phyloP scores from a whole-genome alignment of 192 early-diverging fungal species.

The Dissophora globulifera region DNA sequence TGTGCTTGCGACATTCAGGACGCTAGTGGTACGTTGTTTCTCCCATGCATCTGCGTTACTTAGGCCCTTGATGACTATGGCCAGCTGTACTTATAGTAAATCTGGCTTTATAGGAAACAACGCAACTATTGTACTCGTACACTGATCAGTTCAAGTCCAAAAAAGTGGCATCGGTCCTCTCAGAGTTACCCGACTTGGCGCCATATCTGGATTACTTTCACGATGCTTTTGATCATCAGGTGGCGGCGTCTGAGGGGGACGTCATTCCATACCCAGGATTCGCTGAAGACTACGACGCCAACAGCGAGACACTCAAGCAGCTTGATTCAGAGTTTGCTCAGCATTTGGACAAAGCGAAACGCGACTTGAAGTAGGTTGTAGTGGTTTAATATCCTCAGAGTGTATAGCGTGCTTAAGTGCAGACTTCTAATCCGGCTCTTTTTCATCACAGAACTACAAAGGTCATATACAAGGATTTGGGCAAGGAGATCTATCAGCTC shows the following conservation, averaged over 20 bases:
- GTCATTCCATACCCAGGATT: slow-evolving; percentile 77
- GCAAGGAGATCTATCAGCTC: slow-evolving; percentile 97
- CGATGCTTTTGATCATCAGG: slow-evolving; percentile 76
- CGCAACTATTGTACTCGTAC: slow-evolving; percentile 48
- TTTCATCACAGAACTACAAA: slow-evolving; percentile 65
- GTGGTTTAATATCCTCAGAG: neutral
- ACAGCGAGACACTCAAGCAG: slow-evolving; percentile 61
- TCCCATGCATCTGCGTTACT: too few species aligned
- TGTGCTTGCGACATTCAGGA: slow-evolving; percentile 69
- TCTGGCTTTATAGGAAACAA: slow-evolving; percentile 25
- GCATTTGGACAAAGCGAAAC: slow-evolving; percentile 74
- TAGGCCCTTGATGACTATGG: too few species aligned
- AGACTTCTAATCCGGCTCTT: too few species aligned
- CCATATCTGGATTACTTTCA: slow-evolving; percentile 76
- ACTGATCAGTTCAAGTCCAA: slow-evolving; percentile 63
- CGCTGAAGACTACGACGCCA: slow-evolving; percentile 84
- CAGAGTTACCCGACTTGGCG: slow-evolving; percentile 64
- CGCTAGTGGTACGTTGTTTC: slow-evolving; percentile 61
- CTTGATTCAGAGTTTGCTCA: slow-evolving; percentile 75
- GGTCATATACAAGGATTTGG: slow-evolving; percentile 87
- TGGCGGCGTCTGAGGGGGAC: slow-evolving; percentile 67
- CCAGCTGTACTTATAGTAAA: too few species aligned
- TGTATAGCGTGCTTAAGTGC: too few species aligned
- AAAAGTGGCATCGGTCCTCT: slow-evolving; percentile 61
- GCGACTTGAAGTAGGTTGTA: slow-evolving; percentile 66